Conservation (phyloP, 2,329 filamentous ascomycete species). For the Beauveria caledonica region DNA sequence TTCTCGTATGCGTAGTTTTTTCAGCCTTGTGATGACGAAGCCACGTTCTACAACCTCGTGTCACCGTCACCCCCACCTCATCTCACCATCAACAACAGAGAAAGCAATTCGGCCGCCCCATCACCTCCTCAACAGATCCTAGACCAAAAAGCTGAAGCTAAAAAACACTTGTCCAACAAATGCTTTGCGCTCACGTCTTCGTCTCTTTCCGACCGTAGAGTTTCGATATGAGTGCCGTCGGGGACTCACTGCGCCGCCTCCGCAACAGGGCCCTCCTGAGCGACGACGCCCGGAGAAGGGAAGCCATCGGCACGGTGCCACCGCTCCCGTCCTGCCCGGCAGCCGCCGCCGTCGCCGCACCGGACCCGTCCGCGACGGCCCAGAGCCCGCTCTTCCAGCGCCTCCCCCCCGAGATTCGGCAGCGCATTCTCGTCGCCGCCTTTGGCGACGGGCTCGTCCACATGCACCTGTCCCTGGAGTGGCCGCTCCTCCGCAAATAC, state of each 20-base stretch:
- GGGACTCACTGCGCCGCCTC: neutral
- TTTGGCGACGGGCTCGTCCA: conserved; percentile 1
- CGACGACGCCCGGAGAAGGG: neutral
- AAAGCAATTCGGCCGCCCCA: no score
- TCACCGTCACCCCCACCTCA: no score
- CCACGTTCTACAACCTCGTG: no score
- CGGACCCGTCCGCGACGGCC: neutral
- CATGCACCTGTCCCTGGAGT: neutral
- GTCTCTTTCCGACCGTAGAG: neutral
- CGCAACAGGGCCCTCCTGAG: neutral
- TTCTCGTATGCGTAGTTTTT: no score
- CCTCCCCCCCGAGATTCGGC: neutral
- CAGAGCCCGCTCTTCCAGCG: neutral
- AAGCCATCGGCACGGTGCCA: neutral
- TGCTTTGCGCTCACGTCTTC: no score
- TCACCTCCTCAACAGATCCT: no score
- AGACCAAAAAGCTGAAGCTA: no score
- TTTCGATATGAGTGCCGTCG: neutral
- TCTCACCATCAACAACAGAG: no score
- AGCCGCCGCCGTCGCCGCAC: neutral
- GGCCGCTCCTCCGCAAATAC: neutral
- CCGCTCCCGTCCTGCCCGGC: neutral
- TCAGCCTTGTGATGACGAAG: no score
- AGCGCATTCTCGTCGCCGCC: neutral
- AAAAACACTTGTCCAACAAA: no score